Evolutionary conservation across 1,139 yeast genomes (phyloP), one percentile per base, ranked within the genome.

Genomic region (Casaregolazyma lundiana): DNA sequence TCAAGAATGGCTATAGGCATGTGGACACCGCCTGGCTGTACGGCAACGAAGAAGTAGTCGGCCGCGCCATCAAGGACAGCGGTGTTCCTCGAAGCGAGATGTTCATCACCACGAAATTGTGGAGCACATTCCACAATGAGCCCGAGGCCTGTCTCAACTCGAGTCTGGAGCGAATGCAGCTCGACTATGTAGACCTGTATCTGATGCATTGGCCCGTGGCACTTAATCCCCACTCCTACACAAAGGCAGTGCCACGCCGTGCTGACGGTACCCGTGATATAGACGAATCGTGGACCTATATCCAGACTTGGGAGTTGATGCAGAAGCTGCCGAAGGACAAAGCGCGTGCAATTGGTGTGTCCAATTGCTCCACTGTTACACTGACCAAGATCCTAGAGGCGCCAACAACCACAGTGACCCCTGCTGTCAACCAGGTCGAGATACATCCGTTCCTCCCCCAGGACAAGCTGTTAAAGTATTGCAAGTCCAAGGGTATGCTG

Each of bases 111-210:
- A 65, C 73, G 46, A 69, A 70, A 59, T 57, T 60, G 36, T 35
- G 43, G 41, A 46, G 50, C 16, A 69, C 77, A 19, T 79, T 75
- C 59, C 87, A 81, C 57, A 69, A 75, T 53, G 67, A 75, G 38
- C 80, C 80, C 11, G 77, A 65, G 21, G 68, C 61, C 26, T 88
- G 86, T 3, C 69, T 88, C 45, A 78, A 81, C 39, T 68, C 63
- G 41, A 81, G 94, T 2, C 72, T 89, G 61, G 61, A 75, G 55
- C 77, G 79, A 59, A 71, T 89, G 58, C 82, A 82, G 1, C 64
- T 84, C 53, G 94, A 84, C 44, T 89, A 88, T 59, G 80, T 89
- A 44, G 96, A 89, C 63, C 72, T 89, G 53, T 86, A 82, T 66
- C 72, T 89, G 63, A 77, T 86, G 63, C 96, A 89, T 68, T 88